Evolutionary conservation across 2,329 filamentous ascomycete species (phyloP), one percentile per base, ranked within the genome.

Genomic region (Colletotrichum coccodes): DNA sequence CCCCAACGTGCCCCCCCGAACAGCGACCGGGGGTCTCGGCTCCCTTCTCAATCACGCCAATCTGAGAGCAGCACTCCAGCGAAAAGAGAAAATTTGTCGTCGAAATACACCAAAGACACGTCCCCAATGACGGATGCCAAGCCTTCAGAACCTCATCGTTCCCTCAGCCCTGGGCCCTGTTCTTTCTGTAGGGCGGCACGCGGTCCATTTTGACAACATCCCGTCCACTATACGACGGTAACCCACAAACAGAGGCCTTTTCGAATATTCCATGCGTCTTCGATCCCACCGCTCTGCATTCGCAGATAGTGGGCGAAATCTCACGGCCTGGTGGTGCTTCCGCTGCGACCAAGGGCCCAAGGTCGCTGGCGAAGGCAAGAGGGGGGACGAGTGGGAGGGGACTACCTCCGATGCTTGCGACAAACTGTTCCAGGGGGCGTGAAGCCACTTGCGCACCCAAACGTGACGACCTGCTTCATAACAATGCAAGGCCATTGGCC

Each of bases 91-190:
- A 68, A 54, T 60, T 60, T 30, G 42, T 63, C 46, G 47, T 56
- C 38, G 38, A 40, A 68, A 59, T 42, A 59, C 40, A 63, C 53
- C 62, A 58, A 21, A 60, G 40, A 64, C 53, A 47, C 60, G 65
- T 64, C 65, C 65, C 65, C 47, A 65, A 68, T 68, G 65, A 68
- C 65, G 65, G 54, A 68, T 60, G 65, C 65, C 65, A 68, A 68
- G 65, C 58, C 65, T 68, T 65, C 65, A 68, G 23, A 65, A 65
- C 65, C 61, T 68, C 65, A 56, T 49, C 53, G 54, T 65, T 64
- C 52, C 65, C 61, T 68, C 65, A 68, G 65, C 65, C 65, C 65
- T 60, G 65, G 54, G 65, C 65, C n/a, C 65, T 68, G 65, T 54
- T 68, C 46, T 38, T 38, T 59, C 60, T 65, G 54, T 68, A 68